These are phyloP conservation scores for Wickerhamiella cacticola DNA, from an alignment of 805 yeast genomes.

Conservation along the genomic window DNA sequence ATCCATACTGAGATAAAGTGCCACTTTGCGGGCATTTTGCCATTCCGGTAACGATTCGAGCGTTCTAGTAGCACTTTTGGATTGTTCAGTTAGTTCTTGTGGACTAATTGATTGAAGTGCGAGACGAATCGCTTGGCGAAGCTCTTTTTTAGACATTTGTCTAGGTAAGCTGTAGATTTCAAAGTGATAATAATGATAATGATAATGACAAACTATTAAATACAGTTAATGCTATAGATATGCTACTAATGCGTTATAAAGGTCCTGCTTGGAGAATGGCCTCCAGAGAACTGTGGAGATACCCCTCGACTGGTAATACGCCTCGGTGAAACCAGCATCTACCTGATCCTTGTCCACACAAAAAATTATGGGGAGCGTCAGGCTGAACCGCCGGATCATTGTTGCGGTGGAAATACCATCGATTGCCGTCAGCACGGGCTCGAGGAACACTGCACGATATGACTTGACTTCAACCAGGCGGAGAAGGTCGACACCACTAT, in stretches of 20 bases:
- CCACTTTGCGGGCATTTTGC: conserved; percentile 39
- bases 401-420: conserved; percentile 79
- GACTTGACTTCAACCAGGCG: conserved; percentile 57
- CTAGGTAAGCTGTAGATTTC: too few species aligned
- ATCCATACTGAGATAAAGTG: conserved; percentile 69
- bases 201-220: neutral
- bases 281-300: conserved; percentile 88
- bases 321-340: conserved; percentile 12
- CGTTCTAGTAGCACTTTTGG: conserved; percentile 17
- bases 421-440: conserved; percentile 43
- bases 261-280: conserved; percentile 82
- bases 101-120: conserved; percentile 9
- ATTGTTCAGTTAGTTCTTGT: conserved; percentile 13
- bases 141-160: conserved; percentile 14
- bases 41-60: conserved; percentile 32
- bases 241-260: conserved; percentile 42
- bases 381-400: conserved; percentile 65
- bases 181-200: too few species aligned
- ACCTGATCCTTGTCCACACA: conserved; percentile 16
- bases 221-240: conserved; percentile 6
- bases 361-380: conserved; percentile 73
- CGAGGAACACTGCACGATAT: conserved; percentile 46
- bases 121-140: conserved; percentile 16
- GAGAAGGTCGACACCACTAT: conserved; percentile 86
- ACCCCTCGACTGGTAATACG: conserved; percentile 63